Conservation (phyloP, 2,329 filamentous ascomycete genomes). For the Xylariaceae sp. region DNA sequence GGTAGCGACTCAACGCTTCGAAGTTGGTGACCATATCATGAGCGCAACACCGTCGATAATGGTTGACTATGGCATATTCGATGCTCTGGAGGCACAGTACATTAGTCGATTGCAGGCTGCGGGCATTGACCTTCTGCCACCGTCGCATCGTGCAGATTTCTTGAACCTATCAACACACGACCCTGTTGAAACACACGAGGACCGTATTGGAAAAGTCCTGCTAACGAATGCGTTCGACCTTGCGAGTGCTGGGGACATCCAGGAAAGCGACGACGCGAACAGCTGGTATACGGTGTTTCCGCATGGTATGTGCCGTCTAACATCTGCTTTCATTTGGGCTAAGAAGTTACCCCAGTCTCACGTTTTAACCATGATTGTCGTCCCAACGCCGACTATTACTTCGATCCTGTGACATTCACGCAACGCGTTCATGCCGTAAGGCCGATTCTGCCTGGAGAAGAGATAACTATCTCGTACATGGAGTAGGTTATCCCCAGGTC, state of each 20-base stretch:
- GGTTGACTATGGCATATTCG: constrained; percentile 48
- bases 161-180: constrained; percentile 47
- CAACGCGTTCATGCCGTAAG: constrained; percentile 48
- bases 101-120: constrained; percentile 41
- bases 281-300: constrained; percentile 48
- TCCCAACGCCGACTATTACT: constrained; percentile 52
- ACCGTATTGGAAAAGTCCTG: constrained; percentile 45
- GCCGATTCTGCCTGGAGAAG: constrained; percentile 49
- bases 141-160: constrained; percentile 39
- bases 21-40: constrained; percentile 47
- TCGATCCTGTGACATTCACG: constrained; percentile 46
- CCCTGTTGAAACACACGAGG: constrained; percentile 27
- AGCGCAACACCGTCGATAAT: constrained; percentile 46
- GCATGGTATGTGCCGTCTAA: constrained; percentile 36
- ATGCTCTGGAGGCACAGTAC: constrained; percentile 35
- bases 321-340: background rate
- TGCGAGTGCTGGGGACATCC: constrained; percentile 38
- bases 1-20: constrained; percentile 43
- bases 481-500: constrained; percentile 33
- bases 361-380: constrained; percentile 54
- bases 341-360: constrained; percentile 37
- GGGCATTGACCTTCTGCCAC: constrained; percentile 42
- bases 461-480: constrained; percentile 52
- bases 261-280: background rate
- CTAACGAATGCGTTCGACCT: constrained; percentile 50